Base-by-base conservation (phyloP, 2,329 filamentous ascomycete genomes). In the Pseudogymnoascus verrucosus region DNA sequence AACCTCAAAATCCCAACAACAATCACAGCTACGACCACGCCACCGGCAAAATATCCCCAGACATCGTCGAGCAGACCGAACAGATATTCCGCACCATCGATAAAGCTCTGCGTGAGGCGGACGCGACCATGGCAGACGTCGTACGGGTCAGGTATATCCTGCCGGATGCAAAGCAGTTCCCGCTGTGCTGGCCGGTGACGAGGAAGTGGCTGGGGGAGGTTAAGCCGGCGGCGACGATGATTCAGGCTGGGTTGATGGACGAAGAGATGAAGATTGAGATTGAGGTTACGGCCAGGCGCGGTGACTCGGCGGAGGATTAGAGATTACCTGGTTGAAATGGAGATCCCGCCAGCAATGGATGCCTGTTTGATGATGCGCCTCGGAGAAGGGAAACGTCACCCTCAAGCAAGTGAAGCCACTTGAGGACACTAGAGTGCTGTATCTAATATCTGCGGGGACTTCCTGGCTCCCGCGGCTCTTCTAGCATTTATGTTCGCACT, bases 171-270 rank as follows among this genome's bases (percentile, higher is more conserved):
- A 66, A 70, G 14, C 78, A 82, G 60, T 84, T 84, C 63, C 71
- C 76, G 10, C 72, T 72, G 68, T 80, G 77, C 14, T 84, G 80
- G 81, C 76, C 78, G 1, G 78, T 82, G 2, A 69, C 84, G 67
- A 74, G 75, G 65, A 78, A 76, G 67, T 83, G 79, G 77, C 74
- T 84, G 60, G 80, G 79, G 8, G 65, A 67, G 12, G 64, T 80
- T n/a, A 72, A 77, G 34, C 81, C 82, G 0, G 81, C 81, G 23
- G 81, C 81, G 19, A 84, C 80, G 1, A 84, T 84, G 81, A 69
- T 82, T 0, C 77, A 82, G 69, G 76, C 79, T 0, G 77, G 72
- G 8, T 67, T 84, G 64, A 79, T 83, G 78, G 78, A 81, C 68
- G 80, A 82, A 37, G 73, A 60, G 16, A 79, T 80, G 77, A 76